These are phyloP conservation scores for Astrothelium macrocarpum DNA, from an alignment of 495 filamentous ascomycete species.

Conservation along the genomic window DNA sequence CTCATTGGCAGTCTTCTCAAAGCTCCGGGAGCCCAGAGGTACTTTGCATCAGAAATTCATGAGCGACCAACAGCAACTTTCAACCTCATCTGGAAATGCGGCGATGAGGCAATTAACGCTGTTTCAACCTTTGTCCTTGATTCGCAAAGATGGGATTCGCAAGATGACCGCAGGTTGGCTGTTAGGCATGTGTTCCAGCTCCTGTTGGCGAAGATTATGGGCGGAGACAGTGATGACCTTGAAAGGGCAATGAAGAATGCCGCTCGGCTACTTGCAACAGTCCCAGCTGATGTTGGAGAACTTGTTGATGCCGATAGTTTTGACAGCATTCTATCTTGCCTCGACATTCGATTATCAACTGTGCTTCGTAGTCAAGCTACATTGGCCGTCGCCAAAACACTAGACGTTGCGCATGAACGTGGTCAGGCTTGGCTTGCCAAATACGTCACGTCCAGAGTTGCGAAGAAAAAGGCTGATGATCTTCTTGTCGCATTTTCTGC, in stretches of 20 bases:
- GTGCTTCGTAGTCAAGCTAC: conserved; percentile 64
- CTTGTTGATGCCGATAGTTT: conserved; percentile 69
- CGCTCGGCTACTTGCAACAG: conserved; percentile 51
- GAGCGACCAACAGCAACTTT: conserved; percentile 44
- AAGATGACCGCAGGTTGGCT: conserved; percentile 38
- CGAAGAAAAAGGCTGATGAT: conserved; percentile 46
- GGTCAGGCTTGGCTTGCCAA: conserved; percentile 55
- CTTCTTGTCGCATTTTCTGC: conserved; percentile 76
- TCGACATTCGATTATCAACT: conserved; percentile 64
- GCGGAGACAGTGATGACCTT: conserved; percentile 49
- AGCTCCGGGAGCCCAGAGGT: conserved; percentile 45
- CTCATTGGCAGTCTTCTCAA: conserved; percentile 52
- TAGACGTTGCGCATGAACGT: conserved; percentile 60
- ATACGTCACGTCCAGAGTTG: conserved; percentile 52
- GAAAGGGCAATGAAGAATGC: conserved; percentile 53
- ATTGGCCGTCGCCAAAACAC: conserved; percentile 65
- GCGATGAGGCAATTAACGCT: conserved; percentile 50
- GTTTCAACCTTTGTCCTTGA: conserved; percentile 50
- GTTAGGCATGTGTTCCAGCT: conserved; percentile 57
- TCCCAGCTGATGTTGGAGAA: conserved; percentile 47
- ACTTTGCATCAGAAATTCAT: conserved; percentile 42
- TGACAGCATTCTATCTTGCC: conserved; percentile 65
- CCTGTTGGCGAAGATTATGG: conserved; percentile 55
- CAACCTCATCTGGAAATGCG: conserved; percentile 48
- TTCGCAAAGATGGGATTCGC: conserved; percentile 45